Conservation (phyloP, 352 stramenopile genomes). For the Phytophthora melonis region DNA sequence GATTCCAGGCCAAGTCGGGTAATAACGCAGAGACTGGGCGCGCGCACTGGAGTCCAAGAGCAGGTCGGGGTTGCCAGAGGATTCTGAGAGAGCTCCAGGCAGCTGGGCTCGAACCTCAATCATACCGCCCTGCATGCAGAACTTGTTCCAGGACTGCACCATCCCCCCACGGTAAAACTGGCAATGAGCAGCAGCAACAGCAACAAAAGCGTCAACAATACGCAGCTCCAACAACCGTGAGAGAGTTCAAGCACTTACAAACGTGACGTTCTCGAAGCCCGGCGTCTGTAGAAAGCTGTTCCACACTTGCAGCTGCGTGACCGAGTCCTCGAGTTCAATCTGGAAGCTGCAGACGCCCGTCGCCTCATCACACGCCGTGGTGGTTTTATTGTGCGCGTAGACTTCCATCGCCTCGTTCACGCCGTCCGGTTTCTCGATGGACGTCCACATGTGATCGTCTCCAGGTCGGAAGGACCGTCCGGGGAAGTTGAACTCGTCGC, state of each 20-base stretch:
- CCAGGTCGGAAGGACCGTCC: constrained; percentile 88
- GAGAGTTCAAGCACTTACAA: constrained; percentile 32
- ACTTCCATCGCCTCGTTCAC: constrained; percentile 92
- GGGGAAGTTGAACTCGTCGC: constrained; percentile 94
- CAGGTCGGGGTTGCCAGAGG: constrained; percentile 55
- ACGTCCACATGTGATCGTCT: constrained; percentile 92
- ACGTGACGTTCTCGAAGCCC: constrained; percentile 48
- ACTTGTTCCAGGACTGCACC: constrained; percentile 94
- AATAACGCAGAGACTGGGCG: constrained; percentile 46
- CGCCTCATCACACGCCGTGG: constrained; percentile 43
- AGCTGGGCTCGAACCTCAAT: constrained; percentile 86
- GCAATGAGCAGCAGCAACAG: neutral
- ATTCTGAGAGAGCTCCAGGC: constrained; percentile 62
- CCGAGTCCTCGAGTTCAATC: constrained; percentile 48
- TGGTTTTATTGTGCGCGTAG: constrained; percentile 89
- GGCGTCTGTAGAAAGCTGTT: constrained; percentile 52
- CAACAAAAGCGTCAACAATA: constrained; percentile 47
- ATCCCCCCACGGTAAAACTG: constrained; percentile 82
- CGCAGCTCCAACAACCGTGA: constrained; percentile 18
- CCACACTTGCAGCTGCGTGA: constrained; percentile 48
- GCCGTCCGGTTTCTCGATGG: constrained; percentile 94
- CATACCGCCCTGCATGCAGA: constrained; percentile 93
- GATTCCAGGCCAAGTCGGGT: constrained; percentile 91
- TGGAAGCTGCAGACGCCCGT: constrained; percentile 44
- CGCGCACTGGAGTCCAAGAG: constrained; percentile 44